Evolutionary conservation across 352 stramenopile genomes (phyloP).

Genomic region (Phytophthora foliorum): DNA sequence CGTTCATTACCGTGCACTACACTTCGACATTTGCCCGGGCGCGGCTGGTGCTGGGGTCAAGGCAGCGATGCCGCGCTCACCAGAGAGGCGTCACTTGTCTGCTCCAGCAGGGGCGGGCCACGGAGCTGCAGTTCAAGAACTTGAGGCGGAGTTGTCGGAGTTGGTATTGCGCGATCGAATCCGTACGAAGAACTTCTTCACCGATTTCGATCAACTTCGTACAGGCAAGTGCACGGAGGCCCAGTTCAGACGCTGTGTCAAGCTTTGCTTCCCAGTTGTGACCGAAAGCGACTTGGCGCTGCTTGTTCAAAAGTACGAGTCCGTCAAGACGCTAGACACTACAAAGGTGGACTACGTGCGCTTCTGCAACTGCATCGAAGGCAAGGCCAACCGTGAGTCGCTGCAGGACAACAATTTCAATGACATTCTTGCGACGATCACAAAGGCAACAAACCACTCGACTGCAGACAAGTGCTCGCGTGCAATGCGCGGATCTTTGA

Average conservation of each 20-base stretch:
- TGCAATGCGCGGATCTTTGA: slow-evolving; percentile 66
- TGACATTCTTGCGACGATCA: slow-evolving; percentile 60
- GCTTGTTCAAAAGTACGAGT: slow-evolving; percentile 70
- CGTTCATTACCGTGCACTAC: slow-evolving; percentile 81
- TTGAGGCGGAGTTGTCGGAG: slow-evolving; percentile 70
- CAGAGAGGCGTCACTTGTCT: slow-evolving; percentile 64
- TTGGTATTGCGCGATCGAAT: slow-evolving; percentile 79
- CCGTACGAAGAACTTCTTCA: slow-evolving; percentile 88
- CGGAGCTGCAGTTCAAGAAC: slow-evolving; percentile 44
- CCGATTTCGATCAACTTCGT: slow-evolving; percentile 81
- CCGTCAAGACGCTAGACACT: slow-evolving; percentile 46
- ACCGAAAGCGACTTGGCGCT: slow-evolving; percentile 68
- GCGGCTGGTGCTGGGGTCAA: slow-evolving; percentile 39
- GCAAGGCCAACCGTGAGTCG: slow-evolving; percentile 38
- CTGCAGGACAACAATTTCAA: slow-evolving; percentile 57
- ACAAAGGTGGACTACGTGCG: slow-evolving; percentile 82
- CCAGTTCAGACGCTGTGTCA: slow-evolving; percentile 84
- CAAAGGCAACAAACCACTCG: slow-evolving; percentile 36
- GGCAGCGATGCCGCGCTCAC: slow-evolving; percentile 48
- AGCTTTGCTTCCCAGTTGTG: slow-evolving; percentile 78
- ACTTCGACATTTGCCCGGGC: slow-evolving; percentile 72
- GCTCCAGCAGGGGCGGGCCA: slow-evolving; percentile 28
- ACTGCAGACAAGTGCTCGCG: slow-evolving; percentile 64
- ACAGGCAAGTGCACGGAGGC: slow-evolving; percentile 79
- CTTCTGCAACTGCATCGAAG: slow-evolving; percentile 77